Base-by-base conservation (phyloP, 148 eudicot genomes). In the Vaccinium myrtillus region DNA sequence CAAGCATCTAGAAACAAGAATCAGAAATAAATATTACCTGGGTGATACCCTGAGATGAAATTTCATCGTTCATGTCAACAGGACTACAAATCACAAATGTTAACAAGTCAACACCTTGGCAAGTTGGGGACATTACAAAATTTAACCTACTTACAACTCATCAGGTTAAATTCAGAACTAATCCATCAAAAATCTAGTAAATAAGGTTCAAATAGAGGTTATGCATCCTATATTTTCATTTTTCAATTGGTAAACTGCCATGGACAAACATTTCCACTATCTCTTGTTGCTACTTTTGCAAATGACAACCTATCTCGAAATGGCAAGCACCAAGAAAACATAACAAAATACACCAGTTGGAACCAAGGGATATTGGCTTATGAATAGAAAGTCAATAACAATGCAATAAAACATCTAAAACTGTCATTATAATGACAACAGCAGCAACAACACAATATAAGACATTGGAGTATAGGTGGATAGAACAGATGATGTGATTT, bases 31-130 rank as follows among this genome's bases (percentile, higher is more conserved):
- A 71, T 78, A 63, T 82, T 78, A 93, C 95, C 90, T 93, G 95
- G 36, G 84, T 88, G 83, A 93, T 89, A 53, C 95, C 95, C 83
- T 93, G 95, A 15, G 93, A 89, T 18, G 93, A 90, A 39, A 93
- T 93, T 65, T 94, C 96, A 84, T 97, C 98, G 76, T 87, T 81
- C 93, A 97, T 90, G 82, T 97, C 99, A 86, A 95, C 99, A 56
- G 99, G 99, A 85, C 99, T 97, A 87, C 92, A 93, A 46, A 84
- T 46, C 10, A 91, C 63, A 89, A 49, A 85, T 49, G 12, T 59
- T 13, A 78, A 79, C 8, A 14, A 81, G 13, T 73, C 13, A 82
- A 54, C 4, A 19, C 6, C 65, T 10, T 53, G 21, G 32, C 69
- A 77, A 63, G 49, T 59, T 50, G 54, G 53, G 73, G 69, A 79